Evolutionary conservation across 352 stramenopile species (phyloP), one percentile per base, ranked within the genome.

Genomic region (Phytophthora brassicae): DNA sequence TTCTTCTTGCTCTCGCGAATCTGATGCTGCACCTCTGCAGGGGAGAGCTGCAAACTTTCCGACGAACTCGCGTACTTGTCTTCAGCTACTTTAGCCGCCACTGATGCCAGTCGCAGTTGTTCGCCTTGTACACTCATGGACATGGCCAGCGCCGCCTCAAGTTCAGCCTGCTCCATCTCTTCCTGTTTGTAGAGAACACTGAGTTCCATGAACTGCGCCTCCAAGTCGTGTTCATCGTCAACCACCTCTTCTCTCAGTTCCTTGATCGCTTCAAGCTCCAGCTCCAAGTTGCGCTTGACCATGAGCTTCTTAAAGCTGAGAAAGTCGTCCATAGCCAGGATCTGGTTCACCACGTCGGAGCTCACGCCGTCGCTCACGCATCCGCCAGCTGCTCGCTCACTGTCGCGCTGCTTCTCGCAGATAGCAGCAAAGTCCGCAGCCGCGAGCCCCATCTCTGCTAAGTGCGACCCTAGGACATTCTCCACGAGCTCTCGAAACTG

Each of bases 301-400:
- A 96, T 97, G 64, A 97, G 81, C 63, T 95, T 96, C 70, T 96
- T 97, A 70, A 96, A 97, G 28, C 84, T 94, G 44, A 95, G 44
- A 58, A 96, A 97, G 70, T 97, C 88, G 64, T 96, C 86, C 68
- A 96, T 92, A 13, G 90, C 88, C 20, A 96, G 63, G 33, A 97
- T 87, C 59, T 95, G 81, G 53, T 93, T 89, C 57, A 96, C 76
- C n/a, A 96, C 88, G 16, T 85, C 74, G 46, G 77, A 76, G 52
- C 78, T 89, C 26, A 93, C 77, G 20, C 64, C 68, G 45, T 65
- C 51, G 39, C 50, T 52, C 36, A 67, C 56, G 33, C 56, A 70
- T 3, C 31, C 46, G 1, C 58, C 64, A 1, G 64, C 57, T 24
- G 51, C 58, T 4, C 63, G 62, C 24, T 64, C 81, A 23, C 70